These are phyloP conservation scores for Trichoderma virens DNA, from an alignment of 495 filamentous ascomycete genomes.

Conservation along the genomic window DNA sequence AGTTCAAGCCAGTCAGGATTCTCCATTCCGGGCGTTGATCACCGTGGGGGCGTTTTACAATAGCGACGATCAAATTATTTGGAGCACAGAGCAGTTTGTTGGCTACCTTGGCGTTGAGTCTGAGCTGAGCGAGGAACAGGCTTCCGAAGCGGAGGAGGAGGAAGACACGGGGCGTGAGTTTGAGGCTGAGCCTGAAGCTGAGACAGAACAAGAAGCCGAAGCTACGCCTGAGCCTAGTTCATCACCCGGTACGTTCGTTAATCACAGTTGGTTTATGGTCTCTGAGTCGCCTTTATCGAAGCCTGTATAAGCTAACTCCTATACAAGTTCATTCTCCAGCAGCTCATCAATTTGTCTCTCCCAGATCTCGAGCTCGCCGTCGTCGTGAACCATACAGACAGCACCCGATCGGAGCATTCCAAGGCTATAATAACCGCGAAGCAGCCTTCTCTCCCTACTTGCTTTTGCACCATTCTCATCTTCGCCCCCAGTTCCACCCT, in stretches of 20 bases:
- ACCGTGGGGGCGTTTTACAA: conserved; percentile 27
- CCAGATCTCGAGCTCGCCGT: background rate
- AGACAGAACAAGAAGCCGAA: no score
- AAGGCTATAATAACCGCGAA: background rate
- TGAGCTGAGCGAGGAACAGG: background rate
- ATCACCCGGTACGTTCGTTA: background rate
- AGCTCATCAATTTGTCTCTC: background rate
- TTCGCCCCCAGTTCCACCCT: background rate
- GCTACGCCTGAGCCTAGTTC: background rate
- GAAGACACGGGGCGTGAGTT: background rate
- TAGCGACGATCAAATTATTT: conserved; percentile 17
- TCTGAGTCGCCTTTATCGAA: background rate
- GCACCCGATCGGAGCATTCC: background rate
- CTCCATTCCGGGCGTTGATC: conserved; percentile 22
- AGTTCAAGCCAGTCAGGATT: conserved; percentile 3
- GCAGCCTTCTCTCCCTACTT: background rate
- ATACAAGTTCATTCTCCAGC: background rate
- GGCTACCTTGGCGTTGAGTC: conserved; percentile 2
- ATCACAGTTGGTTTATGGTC: background rate
- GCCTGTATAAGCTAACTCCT: background rate
- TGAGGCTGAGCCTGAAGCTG: background rate
- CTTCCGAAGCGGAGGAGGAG: background rate
- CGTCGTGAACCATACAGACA: background rate
- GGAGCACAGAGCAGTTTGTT: conserved; percentile 21
- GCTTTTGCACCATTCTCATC: background rate